Conservation (phyloP, 2,329 filamentous ascomycete species). For the Diaporthe vaccinii region DNA sequence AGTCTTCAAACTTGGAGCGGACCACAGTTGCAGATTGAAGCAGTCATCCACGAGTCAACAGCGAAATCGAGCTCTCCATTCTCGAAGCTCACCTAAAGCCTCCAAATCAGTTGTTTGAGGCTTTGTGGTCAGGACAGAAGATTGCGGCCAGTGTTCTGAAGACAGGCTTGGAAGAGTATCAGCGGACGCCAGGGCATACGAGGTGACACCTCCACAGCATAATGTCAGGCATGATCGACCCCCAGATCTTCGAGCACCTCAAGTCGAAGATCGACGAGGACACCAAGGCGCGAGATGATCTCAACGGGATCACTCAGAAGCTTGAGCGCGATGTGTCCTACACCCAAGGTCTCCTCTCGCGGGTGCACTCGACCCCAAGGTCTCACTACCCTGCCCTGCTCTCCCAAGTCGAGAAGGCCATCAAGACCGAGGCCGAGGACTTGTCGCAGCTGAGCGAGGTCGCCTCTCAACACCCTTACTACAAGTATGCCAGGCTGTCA, state of each 20-base stretch:
- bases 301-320: conserved; percentile 83
- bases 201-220: neutral
- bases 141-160: neutral
- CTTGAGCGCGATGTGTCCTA: conserved; percentile 87
- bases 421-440: conserved; percentile 79
- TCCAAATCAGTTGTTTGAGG: too few relatives aligned
- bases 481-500: conserved; percentile 74
- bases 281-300: conserved; percentile 82
- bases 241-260: conserved; percentile 87
- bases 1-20: conserved; percentile 16
- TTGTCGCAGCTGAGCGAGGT: conserved; percentile 78
- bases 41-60: neutral
- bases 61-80: neutral
- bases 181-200: neutral
- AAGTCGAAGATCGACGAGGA: conserved; percentile 94
- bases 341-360: conserved; percentile 85
- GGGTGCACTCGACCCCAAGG: conserved; percentile 89
- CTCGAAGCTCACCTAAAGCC: neutral
- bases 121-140: neutral
- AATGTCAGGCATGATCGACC: conserved; percentile 74
- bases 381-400: conserved; percentile 74
- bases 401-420: conserved; percentile 76
- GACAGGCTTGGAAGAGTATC: neutral
- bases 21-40: neutral
- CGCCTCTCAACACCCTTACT: conserved; percentile 92